These are phyloP conservation scores for Ceratonia siliqua DNA, from an alignment of 306 rosid genomes.

Conservation along the genomic window DNA sequence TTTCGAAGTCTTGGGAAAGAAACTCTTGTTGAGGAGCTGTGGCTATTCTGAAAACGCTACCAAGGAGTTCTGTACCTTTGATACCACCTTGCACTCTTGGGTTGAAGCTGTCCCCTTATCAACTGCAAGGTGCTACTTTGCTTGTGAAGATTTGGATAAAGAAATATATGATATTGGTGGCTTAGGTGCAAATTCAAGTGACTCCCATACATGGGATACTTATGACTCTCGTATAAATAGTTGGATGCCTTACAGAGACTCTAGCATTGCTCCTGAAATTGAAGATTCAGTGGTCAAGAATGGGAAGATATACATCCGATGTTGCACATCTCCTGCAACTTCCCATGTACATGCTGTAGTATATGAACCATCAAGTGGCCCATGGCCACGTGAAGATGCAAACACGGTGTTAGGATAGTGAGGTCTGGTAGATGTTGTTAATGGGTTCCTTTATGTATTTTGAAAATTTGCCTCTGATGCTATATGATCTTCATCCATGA, in stretches of 20 bases:
- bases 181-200: conserved; percentile 62
- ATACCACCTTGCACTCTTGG: conserved; percentile 67
- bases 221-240: conserved; percentile 56
- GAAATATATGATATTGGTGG: conserved; percentile 87
- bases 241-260: conserved; percentile 61
- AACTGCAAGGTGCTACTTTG: conserved; percentile 79
- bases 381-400: conserved; percentile 75
- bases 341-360: conserved; percentile 57
- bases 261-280: conserved; percentile 58
- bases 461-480: conserved; percentile 69
- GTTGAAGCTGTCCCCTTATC: conserved; percentile 63
- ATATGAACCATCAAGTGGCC: conserved; percentile 74
- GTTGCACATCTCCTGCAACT: conserved; percentile 50
- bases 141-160: conserved; percentile 72
- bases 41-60: conserved; percentile 80
- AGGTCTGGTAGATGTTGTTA: conserved; percentile 80
- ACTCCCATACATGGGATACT: conserved; percentile 79
- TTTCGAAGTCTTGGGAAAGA: conserved; percentile 77
- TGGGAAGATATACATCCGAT: conserved; percentile 74
- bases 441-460: conserved; percentile 60
- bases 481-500: conserved; percentile 65
- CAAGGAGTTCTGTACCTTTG: conserved; percentile 69
- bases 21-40: conserved; percentile 84
- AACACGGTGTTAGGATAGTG: conserved; percentile 84
- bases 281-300: conserved; percentile 77